A percentile compares a stretch with the other conserved stretches of the same genome.
phyloP scores from a whole-genome alignment of 768 basidiomycete genomes.

The Termitomyces sp. region DNA sequence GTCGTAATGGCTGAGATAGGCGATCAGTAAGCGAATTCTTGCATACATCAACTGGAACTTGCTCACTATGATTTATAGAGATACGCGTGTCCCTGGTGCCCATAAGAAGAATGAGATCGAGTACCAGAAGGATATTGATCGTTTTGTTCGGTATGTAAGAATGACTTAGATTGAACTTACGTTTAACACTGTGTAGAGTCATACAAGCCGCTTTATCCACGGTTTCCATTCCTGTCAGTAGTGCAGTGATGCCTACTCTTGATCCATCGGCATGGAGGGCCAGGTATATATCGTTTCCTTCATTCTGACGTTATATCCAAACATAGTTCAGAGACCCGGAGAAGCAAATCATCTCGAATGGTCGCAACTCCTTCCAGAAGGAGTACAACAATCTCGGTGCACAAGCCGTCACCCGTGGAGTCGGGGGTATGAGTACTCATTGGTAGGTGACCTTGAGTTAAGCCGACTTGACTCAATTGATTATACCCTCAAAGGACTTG shows the following conservation, averaged over 20 bases:
- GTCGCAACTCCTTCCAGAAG: constrained; percentile 2
- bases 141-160: constrained; percentile 18
- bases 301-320: neutral
- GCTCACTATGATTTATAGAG: neutral
- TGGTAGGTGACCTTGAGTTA: neutral
- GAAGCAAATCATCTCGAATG: neutral
- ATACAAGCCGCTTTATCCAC: neutral
- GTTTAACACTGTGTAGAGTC: neutral
- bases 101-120: constrained; percentile 32
- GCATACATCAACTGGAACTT: neutral
- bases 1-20: neutral
- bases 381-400: constrained; percentile 8
- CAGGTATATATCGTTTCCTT: neutral
- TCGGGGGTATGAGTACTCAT: constrained; percentile 11
- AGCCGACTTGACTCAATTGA: neutral
- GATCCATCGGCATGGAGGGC: neutral
- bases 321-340: neutral
- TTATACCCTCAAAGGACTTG: neutral
- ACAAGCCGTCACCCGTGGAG: constrained; percentile 5
- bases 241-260: neutral
- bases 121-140: constrained; percentile 31
- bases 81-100: constrained; percentile 5
- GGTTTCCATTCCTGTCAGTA: neutral
- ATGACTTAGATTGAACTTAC: neutral
- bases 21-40: neutral